A percentile compares a stretch with the other conserved stretches of the same genome.
These are phyloP conservation scores for Aureobasidium leucospermi DNA, from an alignment of 2,329 filamentous ascomycete species.

Conservation along the genomic window DNA sequence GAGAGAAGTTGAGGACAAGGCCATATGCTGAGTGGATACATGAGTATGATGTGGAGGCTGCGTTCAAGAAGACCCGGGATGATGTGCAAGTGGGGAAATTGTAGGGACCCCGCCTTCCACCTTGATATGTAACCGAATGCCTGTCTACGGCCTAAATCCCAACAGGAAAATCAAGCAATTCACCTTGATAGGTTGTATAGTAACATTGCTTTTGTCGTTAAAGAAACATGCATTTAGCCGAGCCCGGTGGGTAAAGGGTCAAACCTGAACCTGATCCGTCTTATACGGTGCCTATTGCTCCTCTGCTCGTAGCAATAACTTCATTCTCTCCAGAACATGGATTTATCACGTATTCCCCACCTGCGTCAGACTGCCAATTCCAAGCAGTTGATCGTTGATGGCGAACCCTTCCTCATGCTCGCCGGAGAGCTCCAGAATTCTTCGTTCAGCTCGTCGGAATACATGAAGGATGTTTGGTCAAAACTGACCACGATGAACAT, in stretches of 20 bases:
- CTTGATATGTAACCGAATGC: no score
- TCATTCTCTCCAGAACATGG: not conserved
- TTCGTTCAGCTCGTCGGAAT: conserved; percentile 37
- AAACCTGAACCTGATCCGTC: no score
- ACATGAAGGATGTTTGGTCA: conserved; percentile 39
- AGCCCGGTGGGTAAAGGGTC: no score
- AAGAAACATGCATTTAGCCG: no score
- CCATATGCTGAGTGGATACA: conserved; percentile 23
- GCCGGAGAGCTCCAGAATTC: conserved; percentile 44
- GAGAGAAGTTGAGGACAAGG: conserved; percentile 19
- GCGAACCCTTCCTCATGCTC: conserved; percentile 38
- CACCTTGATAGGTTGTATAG: no score
- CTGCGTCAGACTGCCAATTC: conserved; percentile 15
- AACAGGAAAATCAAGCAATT: no score
- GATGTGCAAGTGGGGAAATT: no score
- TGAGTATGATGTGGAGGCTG: conserved; percentile 24
- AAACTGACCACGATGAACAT: conserved; percentile 35
- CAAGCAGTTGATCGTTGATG: conserved; percentile 38
- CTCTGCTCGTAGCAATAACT: no score
- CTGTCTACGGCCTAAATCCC: no score
- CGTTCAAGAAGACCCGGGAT: not conserved
- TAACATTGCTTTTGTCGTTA: no score
- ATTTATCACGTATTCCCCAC: conserved; percentile 12
- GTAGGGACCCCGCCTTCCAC: no score
- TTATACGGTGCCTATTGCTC: no score